Base-by-base conservation (phyloP, 495 filamentous ascomycete genomes). In the Elasticomyces elasticus region DNA sequence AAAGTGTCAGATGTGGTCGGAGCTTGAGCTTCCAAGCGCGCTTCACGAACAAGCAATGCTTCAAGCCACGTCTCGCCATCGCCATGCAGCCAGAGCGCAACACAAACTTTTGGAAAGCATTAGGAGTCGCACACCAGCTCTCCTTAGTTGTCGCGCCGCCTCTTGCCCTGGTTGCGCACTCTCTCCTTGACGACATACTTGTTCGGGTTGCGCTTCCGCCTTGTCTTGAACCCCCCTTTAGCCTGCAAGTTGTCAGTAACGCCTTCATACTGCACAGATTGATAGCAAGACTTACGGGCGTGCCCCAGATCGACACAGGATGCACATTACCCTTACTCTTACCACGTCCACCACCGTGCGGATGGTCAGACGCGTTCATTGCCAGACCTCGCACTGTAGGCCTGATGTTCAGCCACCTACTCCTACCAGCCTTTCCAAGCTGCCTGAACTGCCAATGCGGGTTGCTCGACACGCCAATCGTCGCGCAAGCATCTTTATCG, bases 291-390 rank as follows among this genome's bases (percentile, higher is more conserved):
- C 87, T 69, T 85, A 95, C 89, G 71, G 88, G 89, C 66, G 80
- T 82, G 63, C 94, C 94, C 92, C 92, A 98, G 55, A 89, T 89
- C 73, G 87, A 94, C 66, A 89, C 86, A 41, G 94, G 90, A 66
- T 92, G 74, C 52, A 86, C 78, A 69, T 97, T 97, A 77, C 92
- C 90, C 85, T 98, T 97, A 23, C 88, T 94, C 74, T 98, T 98
- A 67, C 92, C 92, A 74, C 94, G 78, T 67, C 92, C 92, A 84
- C 92, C 92, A 78, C 92, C 92, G 71, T 98, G 92, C 61, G 92
- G 90, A 79, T 98, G 92, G 61, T 98, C 94, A 56, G 73, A 79
- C 81, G 90, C 89, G 70, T 98, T 98, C 92, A 98, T 98, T 19
- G 92, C 92, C 63, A 98, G 68, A 82, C 92, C 92, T 72, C 92